Conservation (phyloP, 23 red algal genomes). For the Chondrus crispus region DNA sequence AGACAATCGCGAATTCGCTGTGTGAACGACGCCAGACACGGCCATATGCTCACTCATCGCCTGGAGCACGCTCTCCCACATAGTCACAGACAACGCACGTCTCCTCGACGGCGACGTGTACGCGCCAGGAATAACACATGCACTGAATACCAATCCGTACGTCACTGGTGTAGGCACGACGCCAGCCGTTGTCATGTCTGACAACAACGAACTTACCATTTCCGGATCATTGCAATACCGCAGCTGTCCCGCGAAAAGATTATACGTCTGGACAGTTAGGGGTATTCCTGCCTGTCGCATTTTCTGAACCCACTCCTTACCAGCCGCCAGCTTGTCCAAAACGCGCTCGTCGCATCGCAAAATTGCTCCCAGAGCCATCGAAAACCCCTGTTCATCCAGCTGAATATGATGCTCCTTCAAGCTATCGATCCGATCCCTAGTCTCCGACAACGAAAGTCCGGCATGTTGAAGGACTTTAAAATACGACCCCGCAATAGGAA, state of each 20-base stretch:
- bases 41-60: conserved; percentile 40
- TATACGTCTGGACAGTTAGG: conserved; percentile 50
- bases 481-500: conserved; percentile 43
- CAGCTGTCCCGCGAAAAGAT: conserved; percentile 53
- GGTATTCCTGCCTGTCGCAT: conserved; percentile 64
- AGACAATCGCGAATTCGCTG: conserved; percentile 36
- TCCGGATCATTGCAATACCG: conserved; percentile 56
- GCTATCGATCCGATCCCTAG: conserved; percentile 15
- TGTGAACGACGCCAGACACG: conserved; percentile 10
- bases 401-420: conserved; percentile 23
- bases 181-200: conserved; percentile 37
- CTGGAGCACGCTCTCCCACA: conserved; percentile 11
- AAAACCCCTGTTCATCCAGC: conserved; percentile 63
- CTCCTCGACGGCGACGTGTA: conserved; percentile 21
- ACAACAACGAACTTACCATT: conserved; percentile 49
- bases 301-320: conserved; percentile 33
- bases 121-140: conserved; percentile 50
- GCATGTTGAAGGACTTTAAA: conserved; percentile 58
- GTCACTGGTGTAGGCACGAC: conserved; percentile 43
- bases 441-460: conserved; percentile 41
- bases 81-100: conserved; percentile 38
- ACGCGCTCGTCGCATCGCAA: conserved; percentile 27
- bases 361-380: conserved; percentile 62
- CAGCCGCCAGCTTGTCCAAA: conserved; percentile 14
- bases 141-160: conserved; percentile 47